These are phyloP conservation scores for Trichosporon faecale DNA, from an alignment of 1,284 basidiomycete genomes.

Conservation along the genomic window DNA sequence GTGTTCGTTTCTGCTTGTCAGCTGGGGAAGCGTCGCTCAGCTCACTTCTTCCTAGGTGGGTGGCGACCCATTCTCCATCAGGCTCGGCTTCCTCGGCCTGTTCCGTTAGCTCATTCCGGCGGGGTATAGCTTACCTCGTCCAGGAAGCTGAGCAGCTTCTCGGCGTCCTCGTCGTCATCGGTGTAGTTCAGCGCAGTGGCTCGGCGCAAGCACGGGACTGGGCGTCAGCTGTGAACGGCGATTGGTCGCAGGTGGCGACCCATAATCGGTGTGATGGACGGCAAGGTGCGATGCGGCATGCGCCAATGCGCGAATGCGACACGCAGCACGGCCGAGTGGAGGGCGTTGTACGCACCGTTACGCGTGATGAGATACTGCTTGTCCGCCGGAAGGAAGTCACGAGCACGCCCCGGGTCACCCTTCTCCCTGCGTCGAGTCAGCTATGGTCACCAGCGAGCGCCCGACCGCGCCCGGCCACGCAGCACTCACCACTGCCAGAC, in stretches of 20 bases:
- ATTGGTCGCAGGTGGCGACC: background rate
- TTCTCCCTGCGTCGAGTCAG: slow-evolving; percentile 65
- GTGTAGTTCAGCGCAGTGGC: slow-evolving; percentile 89
- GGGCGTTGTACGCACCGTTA: slow-evolving; percentile 56
- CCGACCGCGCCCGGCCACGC: background rate
- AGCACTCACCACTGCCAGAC: slow-evolving; percentile 81
- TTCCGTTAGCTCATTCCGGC: background rate
- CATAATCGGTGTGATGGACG: slow-evolving; percentile 4
- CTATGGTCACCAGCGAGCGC: background rate
- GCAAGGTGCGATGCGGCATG: background rate
- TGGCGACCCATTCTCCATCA: slow-evolving; percentile 56
- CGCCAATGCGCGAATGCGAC: background rate
- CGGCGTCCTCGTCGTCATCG: slow-evolving; percentile 89
- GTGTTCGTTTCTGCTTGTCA: slow-evolving; percentile 25
- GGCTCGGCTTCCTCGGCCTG: slow-evolving; percentile 47
- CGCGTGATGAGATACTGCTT: slow-evolving; percentile 95
- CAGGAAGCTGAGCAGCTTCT: slow-evolving; percentile 66
- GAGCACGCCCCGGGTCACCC: slow-evolving; percentile 74
- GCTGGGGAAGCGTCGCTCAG: background rate
- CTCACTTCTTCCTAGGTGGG: slow-evolving; percentile 51
- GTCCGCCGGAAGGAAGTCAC: slow-evolving; percentile 88
- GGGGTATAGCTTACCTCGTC: slow-evolving; percentile 43
- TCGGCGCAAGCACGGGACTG: slow-evolving; percentile 84
- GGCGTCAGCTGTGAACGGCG: background rate
- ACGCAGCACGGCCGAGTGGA: background rate